A percentile compares a stretch with the other conserved stretches of the same genome.
phyloP scores from a whole-genome alignment of 2,329 filamentous ascomycete species.

The Aspergillus sp. region DNA sequence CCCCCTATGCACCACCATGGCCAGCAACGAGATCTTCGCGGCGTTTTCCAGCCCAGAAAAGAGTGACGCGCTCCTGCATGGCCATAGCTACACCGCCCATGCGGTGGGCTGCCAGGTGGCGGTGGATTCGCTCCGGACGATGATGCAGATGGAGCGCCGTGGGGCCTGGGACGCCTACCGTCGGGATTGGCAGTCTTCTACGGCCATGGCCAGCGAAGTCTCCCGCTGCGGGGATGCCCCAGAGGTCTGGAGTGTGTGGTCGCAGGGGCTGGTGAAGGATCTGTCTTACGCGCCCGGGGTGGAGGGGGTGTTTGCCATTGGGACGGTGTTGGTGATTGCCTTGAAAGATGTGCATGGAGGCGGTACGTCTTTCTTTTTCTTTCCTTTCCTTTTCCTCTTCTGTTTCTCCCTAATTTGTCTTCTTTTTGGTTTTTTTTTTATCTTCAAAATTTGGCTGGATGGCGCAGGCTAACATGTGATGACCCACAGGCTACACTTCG shows the following conservation, averaged over 20 bases:
- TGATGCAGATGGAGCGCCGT: conserved; percentile 56
- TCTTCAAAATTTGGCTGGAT: too few relatives aligned
- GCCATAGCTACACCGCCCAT: conserved; percentile 85
- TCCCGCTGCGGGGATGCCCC: conserved; percentile 4
- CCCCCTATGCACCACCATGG: conserved; percentile 72
- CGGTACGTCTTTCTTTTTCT: conserved; percentile 29
- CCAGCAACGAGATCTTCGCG: conserved; percentile 69
- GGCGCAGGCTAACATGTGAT: conserved; percentile 18
- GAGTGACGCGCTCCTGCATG: conserved; percentile 74
- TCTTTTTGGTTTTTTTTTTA: too few relatives aligned
- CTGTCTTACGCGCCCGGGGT: conserved; percentile 59
- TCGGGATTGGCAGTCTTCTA: conserved; percentile 42
- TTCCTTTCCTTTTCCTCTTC: neutral
- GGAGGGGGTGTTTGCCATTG: conserved; percentile 68
- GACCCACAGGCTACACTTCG: conserved; percentile 53
- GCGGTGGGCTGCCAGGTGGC: conserved; percentile 77
- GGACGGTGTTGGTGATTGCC: conserved; percentile 69
- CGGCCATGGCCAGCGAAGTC: neutral
- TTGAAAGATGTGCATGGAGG: conserved; percentile 49
- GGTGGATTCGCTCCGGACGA: conserved; percentile 59
- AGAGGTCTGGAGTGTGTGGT: conserved; percentile 69
- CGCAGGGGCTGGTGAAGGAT: conserved; percentile 54
- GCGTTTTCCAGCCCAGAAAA: conserved; percentile 71
- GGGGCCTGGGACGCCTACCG: conserved; percentile 59
- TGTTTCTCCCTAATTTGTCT: conserved; percentile 4